Evolutionary conservation across 169 alveolate genomes (phyloP), one percentile per base, ranked within the genome.

Genomic region (Eimeria sp.): DNA sequence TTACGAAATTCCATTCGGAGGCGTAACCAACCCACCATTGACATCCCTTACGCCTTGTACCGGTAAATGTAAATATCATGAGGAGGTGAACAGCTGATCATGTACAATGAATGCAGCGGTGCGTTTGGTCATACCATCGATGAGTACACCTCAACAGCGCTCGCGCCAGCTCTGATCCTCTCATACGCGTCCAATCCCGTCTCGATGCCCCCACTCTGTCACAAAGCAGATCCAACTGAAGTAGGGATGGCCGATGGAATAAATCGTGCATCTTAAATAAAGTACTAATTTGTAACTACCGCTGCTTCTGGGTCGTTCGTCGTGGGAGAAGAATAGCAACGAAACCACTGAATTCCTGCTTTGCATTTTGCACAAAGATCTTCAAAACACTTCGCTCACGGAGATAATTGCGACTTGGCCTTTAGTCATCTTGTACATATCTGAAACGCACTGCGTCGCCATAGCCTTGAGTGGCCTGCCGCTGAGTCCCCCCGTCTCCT

Each of bases 81-180:
- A 14, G 54, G 54, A 5, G 30, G 27, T 73, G 57, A 73, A 16
- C 80, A 49, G 49, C 27, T 40, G 54, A 73, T 73, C 83, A 40
- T 14, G 83, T 30, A 73, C 20, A 40, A 40, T 13, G 11, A 73
- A 40, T 40, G 51, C 34, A 73, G 83, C 45, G 14, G 83, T 30
- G 75, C 65, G 25, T 87, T 87, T 14, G 22, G 43, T 25, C 95
- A 13, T 63, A 98, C 99, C 98, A 98, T 45, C 47, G 98, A 95
- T 2, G 98, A 97, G 96, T 95, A 98, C 76, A 98, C 70, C 86
- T 98, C 99, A 34, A 98, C 98, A 5, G 96, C 97, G 5, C 98
- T 97, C 13, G 99, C 99, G 13, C 99, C 99, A 0, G 99, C 99
- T 72, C 98, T 99, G 13, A 98, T 97, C 95, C 97, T 97, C 80